Evolutionary conservation across 202 grass and related monocot species (phyloP).

Genomic region (Hordeum pubiflorum): DNA sequence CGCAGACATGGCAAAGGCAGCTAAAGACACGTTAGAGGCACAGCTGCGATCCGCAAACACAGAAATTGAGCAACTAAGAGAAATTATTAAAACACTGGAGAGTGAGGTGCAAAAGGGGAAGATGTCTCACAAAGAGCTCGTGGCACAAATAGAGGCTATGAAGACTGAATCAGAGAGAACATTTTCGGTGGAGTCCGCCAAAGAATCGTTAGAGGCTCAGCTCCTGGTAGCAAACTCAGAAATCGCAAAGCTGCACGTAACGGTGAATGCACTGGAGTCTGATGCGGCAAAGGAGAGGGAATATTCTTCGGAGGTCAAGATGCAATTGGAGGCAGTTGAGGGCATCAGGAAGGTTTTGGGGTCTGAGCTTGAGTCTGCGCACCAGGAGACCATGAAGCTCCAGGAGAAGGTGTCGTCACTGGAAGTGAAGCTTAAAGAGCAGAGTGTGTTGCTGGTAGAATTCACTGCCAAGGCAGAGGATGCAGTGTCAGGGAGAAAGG

Average conservation of each 20-base stretch:
- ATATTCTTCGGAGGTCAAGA: slow-evolving; percentile 43
- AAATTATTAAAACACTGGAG: slow-evolving; percentile 33
- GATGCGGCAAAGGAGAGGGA: slow-evolving; percentile 36
- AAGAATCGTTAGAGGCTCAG: slow-evolving; percentile 34
- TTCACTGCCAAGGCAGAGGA: slow-evolving; percentile 42
- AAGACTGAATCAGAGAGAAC: slow-evolving; percentile 35
- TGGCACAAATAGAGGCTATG: slow-evolving; percentile 28
- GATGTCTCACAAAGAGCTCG: slow-evolving; percentile 23
- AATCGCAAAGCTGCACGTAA: slow-evolving; percentile 15
- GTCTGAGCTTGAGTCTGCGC: slow-evolving; percentile 46
- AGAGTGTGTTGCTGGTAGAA: slow-evolving; percentile 55
- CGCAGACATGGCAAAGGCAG: slow-evolving; percentile 35
- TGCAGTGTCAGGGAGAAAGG: slow-evolving; percentile 35
- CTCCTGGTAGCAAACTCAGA: slow-evolving; percentile 29
- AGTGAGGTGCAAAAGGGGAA: slow-evolving; percentile 29
- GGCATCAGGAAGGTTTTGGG: slow-evolving; percentile 48
- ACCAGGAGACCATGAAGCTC: slow-evolving; percentile 32
- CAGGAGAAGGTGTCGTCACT: slow-evolving; percentile 45
- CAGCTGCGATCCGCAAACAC: slow-evolving; percentile 35
- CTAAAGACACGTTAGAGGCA: slow-evolving; percentile 49
- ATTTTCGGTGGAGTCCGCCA: slow-evolving; percentile 19
- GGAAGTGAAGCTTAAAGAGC: slow-evolving; percentile 63
- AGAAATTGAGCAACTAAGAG: slow-evolving; percentile 32
- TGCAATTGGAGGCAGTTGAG: slow-evolving; percentile 44
- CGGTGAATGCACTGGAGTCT: slow-evolving; percentile 31